Evolutionary conservation across 306 rosid genomes (phyloP).

Genomic region (Vigna angularis): DNA sequence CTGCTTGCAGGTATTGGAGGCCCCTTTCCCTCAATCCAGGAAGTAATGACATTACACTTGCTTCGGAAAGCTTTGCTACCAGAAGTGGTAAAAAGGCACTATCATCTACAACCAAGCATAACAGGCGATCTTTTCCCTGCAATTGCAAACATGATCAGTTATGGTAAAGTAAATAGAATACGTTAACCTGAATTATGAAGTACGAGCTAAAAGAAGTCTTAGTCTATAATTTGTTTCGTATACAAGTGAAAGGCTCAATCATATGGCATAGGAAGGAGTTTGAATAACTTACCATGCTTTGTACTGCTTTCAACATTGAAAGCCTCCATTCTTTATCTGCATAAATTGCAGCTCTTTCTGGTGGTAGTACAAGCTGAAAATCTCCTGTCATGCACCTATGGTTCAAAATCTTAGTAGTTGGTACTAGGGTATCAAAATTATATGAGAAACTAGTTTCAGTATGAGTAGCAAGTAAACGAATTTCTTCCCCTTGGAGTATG

Average conservation of each 20-base stretch:
- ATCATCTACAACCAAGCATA: conserved; percentile 86
- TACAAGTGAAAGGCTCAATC: conserved; percentile 33
- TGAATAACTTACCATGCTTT: conserved; percentile 53
- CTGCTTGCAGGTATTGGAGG: conserved; percentile 69
- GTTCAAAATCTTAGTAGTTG: conserved; percentile 50
- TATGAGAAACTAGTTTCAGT: conserved; percentile 71
- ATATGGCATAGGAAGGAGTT: conserved; percentile 25
- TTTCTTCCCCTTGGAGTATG: conserved; percentile 59
- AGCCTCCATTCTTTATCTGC: conserved; percentile 84
- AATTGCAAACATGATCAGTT: conserved; percentile 53
- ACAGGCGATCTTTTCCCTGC: conserved; percentile 65
- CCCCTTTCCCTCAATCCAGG: conserved; percentile 80
- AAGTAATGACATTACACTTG: conserved; percentile 66
- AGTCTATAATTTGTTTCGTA: conserved; percentile 25
- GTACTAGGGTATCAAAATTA: conserved; percentile 52
- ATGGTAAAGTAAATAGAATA: conserved; percentile 39
- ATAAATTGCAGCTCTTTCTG: conserved; percentile 79
- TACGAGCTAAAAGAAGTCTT: conserved; percentile 25
- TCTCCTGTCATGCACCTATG: conserved; percentile 48
- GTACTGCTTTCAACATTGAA: conserved; percentile 61
- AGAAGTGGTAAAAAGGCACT: conserved; percentile 78
- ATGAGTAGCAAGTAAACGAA: conserved; percentile 68
- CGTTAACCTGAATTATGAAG: conserved; percentile 22
- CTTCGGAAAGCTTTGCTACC: conserved; percentile 61
- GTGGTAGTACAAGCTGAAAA: conserved; percentile 67